Conservation (phyloP, 2,329 filamentous ascomycete genomes). For the Lojkania enalia region DNA sequence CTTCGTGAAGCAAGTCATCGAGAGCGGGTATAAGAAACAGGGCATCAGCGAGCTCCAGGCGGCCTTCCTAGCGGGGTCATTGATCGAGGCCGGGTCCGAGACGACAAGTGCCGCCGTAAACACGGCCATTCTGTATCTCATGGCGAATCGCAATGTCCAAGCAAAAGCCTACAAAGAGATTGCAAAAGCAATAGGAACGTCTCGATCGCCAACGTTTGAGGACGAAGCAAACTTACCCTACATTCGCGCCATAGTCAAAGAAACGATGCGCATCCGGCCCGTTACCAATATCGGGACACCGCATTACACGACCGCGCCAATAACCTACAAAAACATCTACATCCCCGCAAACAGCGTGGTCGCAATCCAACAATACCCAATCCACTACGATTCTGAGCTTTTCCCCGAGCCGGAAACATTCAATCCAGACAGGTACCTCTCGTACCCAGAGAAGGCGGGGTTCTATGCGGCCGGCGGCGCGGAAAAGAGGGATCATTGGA, state of each 20-base stretch:
- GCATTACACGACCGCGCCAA: constrained; percentile 41
- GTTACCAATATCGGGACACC: constrained; percentile 41
- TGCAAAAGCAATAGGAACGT: constrained; percentile 16
- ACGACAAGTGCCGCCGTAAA: constrained; percentile 46
- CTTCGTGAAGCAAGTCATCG: constrained; percentile 41
- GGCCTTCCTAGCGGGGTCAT: constrained; percentile 40
- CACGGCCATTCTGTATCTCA: constrained; percentile 34
- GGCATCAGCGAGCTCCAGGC: constrained; percentile 42
- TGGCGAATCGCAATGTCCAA: constrained; percentile 24
- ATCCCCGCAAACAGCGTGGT: constrained; percentile 50
- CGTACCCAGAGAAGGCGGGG: constrained; percentile 28
- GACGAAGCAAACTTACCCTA: constrained; percentile 51
- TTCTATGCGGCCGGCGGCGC: constrained; percentile 41
- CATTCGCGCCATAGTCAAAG: constrained; percentile 42
- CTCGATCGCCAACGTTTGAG: constrained; percentile 39
- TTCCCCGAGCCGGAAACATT: constrained; percentile 46
- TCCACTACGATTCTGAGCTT: constrained; percentile 42
- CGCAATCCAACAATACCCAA: constrained; percentile 29
- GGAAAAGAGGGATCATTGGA: constrained; percentile 38
- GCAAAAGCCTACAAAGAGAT: constrained; percentile 31
- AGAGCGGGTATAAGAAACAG: constrained; percentile 43
- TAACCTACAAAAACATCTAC: constrained; percentile 46
- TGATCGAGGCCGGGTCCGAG: constrained; percentile 47
- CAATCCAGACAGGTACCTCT: constrained; percentile 51
- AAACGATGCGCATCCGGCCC: constrained; percentile 50